Conservation (phyloP, 2,329 filamentous ascomycete genomes). For the Rutstroemia sp. region DNA sequence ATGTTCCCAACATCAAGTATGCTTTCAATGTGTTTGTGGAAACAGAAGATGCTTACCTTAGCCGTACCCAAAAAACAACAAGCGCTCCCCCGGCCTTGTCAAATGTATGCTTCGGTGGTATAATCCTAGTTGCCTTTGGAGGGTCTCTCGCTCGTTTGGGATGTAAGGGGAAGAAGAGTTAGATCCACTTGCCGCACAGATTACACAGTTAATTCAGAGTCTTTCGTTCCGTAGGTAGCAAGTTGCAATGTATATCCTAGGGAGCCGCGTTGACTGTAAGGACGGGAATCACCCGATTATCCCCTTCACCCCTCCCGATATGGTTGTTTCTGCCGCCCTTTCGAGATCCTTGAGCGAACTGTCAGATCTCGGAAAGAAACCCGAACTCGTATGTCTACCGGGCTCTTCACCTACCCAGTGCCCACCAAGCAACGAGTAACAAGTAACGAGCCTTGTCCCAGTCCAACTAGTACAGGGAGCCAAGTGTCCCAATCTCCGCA, state of each 20-base stretch:
- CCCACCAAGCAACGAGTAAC: too few species aligned
- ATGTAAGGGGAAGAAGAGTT: slow-evolving; percentile 11
- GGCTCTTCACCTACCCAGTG: not conserved
- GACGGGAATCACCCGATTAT: not conserved
- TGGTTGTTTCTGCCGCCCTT: not conserved
- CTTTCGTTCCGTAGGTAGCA: not conserved
- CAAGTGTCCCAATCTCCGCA: slow-evolving; percentile 7
- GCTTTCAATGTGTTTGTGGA: slow-evolving; percentile 11
- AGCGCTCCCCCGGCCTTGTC: slow-evolving; percentile 13
- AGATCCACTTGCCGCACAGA: slow-evolving; percentile 10
- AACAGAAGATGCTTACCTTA: slow-evolving; percentile 6
- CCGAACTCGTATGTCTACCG: not conserved
- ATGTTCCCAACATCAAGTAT: slow-evolving; percentile 9
- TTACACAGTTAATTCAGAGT: not conserved
- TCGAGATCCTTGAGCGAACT: not conserved
- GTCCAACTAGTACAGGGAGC: not conserved
- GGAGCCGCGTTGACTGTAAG: not conserved
- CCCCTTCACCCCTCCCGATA: not conserved
- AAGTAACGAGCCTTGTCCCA: slow-evolving; percentile 1
- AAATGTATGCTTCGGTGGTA: slow-evolving; percentile 8
- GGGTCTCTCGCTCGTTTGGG: not conserved
- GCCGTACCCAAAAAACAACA: not conserved
- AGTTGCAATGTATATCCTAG: not conserved
- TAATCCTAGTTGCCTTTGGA: not conserved
- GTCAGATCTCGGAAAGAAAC: not conserved